Percentiles rank a stretch among this genome's conserved stretches.
Evolutionary conservation across 1,139 yeast genomes (phyloP).

Genomic region (Candida tetrigidarum): DNA sequence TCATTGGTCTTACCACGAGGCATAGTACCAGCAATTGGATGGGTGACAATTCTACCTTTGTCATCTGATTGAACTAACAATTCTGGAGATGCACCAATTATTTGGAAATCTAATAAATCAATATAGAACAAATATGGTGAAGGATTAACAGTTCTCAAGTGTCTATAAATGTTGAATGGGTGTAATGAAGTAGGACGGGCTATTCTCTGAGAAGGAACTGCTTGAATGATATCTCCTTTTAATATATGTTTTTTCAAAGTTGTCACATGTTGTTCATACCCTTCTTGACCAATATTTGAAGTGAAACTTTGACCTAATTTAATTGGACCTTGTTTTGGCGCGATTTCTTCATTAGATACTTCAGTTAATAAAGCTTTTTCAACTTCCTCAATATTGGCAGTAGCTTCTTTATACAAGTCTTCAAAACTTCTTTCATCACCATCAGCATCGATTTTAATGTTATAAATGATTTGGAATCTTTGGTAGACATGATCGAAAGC

Average conservation of each 20-base stretch:
- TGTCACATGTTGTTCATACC: conserved; percentile 83
- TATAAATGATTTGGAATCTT: conserved; percentile 87
- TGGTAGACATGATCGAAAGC: conserved; percentile 96
- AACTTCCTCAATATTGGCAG: conserved; percentile 57
- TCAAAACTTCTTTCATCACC: conserved; percentile 42
- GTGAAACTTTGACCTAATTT: conserved; percentile 65
- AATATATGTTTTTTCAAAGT: conserved; percentile 78
- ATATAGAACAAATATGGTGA: conserved; percentile 95
- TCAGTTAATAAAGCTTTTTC: conserved; percentile 53
- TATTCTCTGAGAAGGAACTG: conserved; percentile 96
- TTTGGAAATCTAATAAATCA: conserved; percentile 88
- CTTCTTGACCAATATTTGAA: conserved; percentile 91
- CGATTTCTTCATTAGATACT: conserved; percentile 31
- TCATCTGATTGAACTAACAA: conserved; percentile 79
- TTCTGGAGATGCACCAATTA: conserved; percentile 98
- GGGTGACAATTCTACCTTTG: conserved; percentile 79
- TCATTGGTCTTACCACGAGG: conserved; percentile 87
- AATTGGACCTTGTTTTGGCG: conserved; percentile 71
- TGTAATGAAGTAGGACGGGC: conserved; percentile 94
- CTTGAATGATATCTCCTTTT: conserved; percentile 94
- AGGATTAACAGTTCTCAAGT: conserved; percentile 93
- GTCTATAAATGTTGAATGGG: conserved; percentile 95
- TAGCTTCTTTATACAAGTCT: conserved; percentile 59
- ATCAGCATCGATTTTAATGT: conserved; percentile 56
- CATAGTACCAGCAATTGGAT: conserved; percentile 98